These are phyloP conservation scores for Hymenoscyphus fraxineus DNA, from an alignment of 2,329 filamentous ascomycete species.

Conservation along the genomic window DNA sequence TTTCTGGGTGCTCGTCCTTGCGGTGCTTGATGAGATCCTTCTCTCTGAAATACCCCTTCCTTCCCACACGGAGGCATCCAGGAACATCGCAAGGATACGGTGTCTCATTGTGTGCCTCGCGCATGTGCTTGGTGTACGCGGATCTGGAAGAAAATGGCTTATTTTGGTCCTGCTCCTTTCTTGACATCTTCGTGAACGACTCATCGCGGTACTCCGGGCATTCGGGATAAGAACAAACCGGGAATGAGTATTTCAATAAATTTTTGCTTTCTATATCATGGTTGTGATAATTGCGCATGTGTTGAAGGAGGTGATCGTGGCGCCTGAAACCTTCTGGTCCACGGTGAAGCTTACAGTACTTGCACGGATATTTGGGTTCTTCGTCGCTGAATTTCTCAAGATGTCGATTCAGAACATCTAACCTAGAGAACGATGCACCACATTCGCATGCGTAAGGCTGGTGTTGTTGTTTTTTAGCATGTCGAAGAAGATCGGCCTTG, in stretches of 20 bases:
- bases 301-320: slow-evolving; percentile 39
- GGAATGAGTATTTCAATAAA: slow-evolving; percentile 9
- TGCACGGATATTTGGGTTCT: slow-evolving; percentile 31
- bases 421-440: slow-evolving; percentile 28
- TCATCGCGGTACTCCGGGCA: slow-evolving; percentile 16
- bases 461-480: slow-evolving; percentile 18
- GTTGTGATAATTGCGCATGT: slow-evolving; percentile 38
- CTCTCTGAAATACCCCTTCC: slow-evolving; percentile 23
- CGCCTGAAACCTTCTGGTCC: slow-evolving; percentile 36
- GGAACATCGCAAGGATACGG: slow-evolving; percentile 34
- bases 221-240: slow-evolving; percentile 12
- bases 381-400: slow-evolving; percentile 21
- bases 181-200: slow-evolving; percentile 13
- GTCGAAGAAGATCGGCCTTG: slow-evolving; percentile 16
- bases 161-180: background rate
- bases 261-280: slow-evolving; percentile 20
- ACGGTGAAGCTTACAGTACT: slow-evolving; percentile 34
- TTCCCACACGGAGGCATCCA: slow-evolving; percentile 29
- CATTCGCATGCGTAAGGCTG: slow-evolving; percentile 25
- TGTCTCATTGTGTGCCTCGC: slow-evolving; percentile 35
- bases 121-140: slow-evolving; percentile 38
- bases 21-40: slow-evolving; percentile 24
- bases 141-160: slow-evolving; percentile 22
- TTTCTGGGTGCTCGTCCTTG: slow-evolving; percentile 10
- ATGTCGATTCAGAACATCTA: slow-evolving; percentile 32